Conservation (phyloP, 441 rosid species). For the Populus trichocarpa region DNA sequence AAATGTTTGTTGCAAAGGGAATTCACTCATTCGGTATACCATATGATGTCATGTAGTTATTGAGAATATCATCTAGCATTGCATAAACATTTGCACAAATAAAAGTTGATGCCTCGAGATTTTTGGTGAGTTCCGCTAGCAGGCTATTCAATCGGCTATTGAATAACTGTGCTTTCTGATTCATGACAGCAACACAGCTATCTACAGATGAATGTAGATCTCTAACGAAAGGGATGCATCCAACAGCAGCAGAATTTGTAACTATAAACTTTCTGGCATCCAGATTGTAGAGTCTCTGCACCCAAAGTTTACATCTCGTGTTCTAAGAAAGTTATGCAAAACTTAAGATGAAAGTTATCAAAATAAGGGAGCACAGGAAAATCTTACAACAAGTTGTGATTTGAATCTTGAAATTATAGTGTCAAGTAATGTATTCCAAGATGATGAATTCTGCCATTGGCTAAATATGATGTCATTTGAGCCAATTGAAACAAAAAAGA, state of each 20-base stretch:
- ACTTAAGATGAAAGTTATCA: background rate
- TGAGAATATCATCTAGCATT: conserved; percentile 49
- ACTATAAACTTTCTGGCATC: conserved; percentile 63
- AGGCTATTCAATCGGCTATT: conserved; percentile 42
- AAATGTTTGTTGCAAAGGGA: background rate
- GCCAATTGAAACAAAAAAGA: conserved; percentile 59
- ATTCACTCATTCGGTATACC: conserved; percentile 23
- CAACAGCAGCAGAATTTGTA: conserved; percentile 62
- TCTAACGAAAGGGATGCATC: conserved; percentile 64
- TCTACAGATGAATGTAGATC: conserved; percentile 44
- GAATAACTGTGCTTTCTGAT: conserved; percentile 48
- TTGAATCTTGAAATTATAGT: conserved; percentile 48
- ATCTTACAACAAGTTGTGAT: conserved; percentile 43
- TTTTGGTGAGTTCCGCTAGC: conserved; percentile 33
- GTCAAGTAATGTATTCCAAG: conserved; percentile 48
- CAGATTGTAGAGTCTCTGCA: conserved; percentile 58
- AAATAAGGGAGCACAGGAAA: background rate
- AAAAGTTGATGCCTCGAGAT: conserved; percentile 39
- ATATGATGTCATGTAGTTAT: conserved; percentile 39
- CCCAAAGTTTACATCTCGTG: background rate
- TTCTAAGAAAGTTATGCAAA: background rate
- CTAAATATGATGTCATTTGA: conserved; percentile 75
- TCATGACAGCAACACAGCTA: conserved; percentile 35
- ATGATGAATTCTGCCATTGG: conserved; percentile 39
- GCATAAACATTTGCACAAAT: conserved; percentile 46